phyloP scores from a whole-genome alignment of 2,329 filamentous ascomycete species.

The Ophiostoma sp. region DNA sequence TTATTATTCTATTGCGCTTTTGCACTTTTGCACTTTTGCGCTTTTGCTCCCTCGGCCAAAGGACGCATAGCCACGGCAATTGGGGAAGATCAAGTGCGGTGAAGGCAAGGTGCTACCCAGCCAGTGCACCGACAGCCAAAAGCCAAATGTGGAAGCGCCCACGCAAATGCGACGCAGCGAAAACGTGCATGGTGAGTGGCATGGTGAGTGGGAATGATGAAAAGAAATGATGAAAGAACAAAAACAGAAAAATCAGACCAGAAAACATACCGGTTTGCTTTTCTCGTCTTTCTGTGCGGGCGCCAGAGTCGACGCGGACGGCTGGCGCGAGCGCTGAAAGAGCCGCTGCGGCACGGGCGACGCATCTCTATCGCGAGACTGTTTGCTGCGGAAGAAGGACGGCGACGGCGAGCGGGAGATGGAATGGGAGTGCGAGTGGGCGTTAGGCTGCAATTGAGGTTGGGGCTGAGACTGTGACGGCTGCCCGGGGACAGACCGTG shows the following conservation, averaged over 20 bases:
- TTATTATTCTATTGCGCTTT: background rate
- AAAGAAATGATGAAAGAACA: background rate
- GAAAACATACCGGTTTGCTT: background rate
- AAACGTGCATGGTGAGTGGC: too few relatives aligned
- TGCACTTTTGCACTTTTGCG: too few relatives aligned
- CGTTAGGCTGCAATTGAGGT: background rate
- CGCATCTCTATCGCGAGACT: background rate
- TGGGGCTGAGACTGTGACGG: background rate
- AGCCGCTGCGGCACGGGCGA: constrained; percentile 12
- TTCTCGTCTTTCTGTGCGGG: background rate
- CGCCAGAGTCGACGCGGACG: background rate
- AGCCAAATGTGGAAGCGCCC: background rate
- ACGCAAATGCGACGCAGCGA: background rate
- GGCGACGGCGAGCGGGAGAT: constrained; percentile 6
- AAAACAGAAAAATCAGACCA: background rate
- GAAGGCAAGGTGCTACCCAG: background rate
- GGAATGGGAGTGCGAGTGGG: background rate
- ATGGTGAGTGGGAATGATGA: background rate
- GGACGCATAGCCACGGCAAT: constrained; percentile 4
- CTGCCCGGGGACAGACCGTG: background rate
- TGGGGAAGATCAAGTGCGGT: background rate
- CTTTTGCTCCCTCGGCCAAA: background rate
- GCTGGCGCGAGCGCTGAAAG: constrained; percentile 1
- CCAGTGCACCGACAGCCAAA: background rate
- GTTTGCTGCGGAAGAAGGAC: constrained; percentile 9